phyloP scores from a whole-genome alignment of 768 basidiomycete species.

The Rhodosporidiobolus odoratus region DNA sequence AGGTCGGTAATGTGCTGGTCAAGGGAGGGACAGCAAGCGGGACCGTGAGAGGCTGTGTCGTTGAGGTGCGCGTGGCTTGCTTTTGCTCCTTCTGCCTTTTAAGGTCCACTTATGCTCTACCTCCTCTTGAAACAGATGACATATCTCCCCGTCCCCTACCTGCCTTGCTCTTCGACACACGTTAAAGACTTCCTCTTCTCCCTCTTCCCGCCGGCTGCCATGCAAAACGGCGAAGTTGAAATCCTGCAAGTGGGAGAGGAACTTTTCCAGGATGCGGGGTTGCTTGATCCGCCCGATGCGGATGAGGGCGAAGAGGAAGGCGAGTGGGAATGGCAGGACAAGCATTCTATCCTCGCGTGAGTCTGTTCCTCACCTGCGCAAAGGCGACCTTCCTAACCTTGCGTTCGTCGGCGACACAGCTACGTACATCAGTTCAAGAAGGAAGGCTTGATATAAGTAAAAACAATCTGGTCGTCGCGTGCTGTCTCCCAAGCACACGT shows the following conservation, averaged over 20 bases:
- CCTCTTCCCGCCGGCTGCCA: conserved; percentile 62
- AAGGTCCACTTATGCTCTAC: neutral
- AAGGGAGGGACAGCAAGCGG: conserved; percentile 36
- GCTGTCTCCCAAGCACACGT: too few species aligned
- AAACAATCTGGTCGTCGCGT: too few species aligned
- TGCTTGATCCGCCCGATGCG: neutral
- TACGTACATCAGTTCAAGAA: conserved; percentile 36
- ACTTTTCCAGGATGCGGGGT: conserved; percentile 43
- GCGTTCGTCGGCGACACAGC: conserved; percentile 46
- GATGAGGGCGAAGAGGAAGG: conserved; percentile 10
- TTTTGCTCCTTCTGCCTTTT: neutral
- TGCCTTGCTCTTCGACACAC: conserved; percentile 21
- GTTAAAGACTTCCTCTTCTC: conserved; percentile 77
- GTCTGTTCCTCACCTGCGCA: neutral
- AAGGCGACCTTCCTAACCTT: neutral
- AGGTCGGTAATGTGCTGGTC: conserved; percentile 26
- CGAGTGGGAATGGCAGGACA: conserved; percentile 34
- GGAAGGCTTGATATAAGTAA: conserved; percentile 15
- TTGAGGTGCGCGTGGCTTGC: conserved; percentile 19
- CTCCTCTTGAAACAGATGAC: conserved; percentile 12
- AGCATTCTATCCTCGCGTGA: conserved; percentile 60
- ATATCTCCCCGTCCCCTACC: conserved; percentile 29
- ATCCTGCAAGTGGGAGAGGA: conserved; percentile 7
- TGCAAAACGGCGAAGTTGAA: conserved; percentile 29
- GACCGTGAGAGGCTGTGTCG: conserved; percentile 15